Evolutionary conservation across 2,329 filamentous ascomycete genomes (phyloP), one percentile per base, ranked within the genome.

Genomic region (Byssochlamys sp.): DNA sequence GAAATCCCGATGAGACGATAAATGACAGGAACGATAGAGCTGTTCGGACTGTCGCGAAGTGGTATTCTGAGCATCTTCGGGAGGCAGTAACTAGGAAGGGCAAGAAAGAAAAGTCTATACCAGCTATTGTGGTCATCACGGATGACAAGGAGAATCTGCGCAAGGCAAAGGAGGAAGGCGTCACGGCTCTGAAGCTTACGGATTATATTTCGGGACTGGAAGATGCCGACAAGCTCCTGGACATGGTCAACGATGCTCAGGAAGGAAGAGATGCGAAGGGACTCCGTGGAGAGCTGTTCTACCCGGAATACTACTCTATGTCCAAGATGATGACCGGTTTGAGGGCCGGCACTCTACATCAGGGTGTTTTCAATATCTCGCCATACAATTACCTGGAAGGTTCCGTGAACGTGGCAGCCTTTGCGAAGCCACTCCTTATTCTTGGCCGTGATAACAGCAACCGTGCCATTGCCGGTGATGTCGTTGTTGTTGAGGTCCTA

Each of bases 361-460:
- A 99, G 74, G 94, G 94, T 5, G 86, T 89, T 26, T 99, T 96
- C 78, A 96, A 91, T 68, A 90, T 97, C 28, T 97, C 94, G 6
- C 90, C 90, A 0, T 99, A 97, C 80, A 99, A 99, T 76, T 99
- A 97, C 66, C 80, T 99, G 10, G 94, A 99, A 72, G 94, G 90
- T 1, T 91, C 90, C 0, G 88, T 97, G 61, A 87, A 92, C 66
- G 91, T 95, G 0, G 85, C 91, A 0, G 85, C 91, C 3, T 99
- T 99, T 67, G 87, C 94, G 59, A 95, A 94, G 67, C 82, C 91
- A 1, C 82, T 99, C 29, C 80, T 99, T 14, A 83, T 99, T 52
- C 81, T 97, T 14, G 94, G 94, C 11, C 84, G 94, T 60, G 94
- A 99, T 68, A 96, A 95, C 73, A 96, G 95, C 78, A 99, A 97